Evolutionary conservation across 2,329 filamentous ascomycete species (phyloP).

Genomic region (Sporothrix sp.): DNA sequence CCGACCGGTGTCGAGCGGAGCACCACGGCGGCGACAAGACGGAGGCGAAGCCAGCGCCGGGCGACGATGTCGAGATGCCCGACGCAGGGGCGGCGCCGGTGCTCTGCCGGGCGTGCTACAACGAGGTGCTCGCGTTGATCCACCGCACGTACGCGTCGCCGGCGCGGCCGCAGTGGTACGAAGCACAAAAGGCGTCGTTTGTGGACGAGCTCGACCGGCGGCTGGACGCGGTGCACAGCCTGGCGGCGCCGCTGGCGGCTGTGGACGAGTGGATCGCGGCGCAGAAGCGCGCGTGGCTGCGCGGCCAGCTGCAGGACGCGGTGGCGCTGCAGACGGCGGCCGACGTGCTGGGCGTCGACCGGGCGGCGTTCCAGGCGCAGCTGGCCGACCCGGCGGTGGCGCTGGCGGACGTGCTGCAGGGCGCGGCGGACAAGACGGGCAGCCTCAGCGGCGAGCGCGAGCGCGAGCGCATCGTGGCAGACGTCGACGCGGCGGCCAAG

Average conservation of each 20-base stretch:
- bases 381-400: constrained; percentile 14
- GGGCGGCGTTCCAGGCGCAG: background rate
- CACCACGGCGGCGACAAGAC: background rate
- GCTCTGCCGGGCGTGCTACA: constrained; percentile 41
- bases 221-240: constrained; percentile 38
- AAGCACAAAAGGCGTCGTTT: constrained; percentile 35
- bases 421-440: background rate
- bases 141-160: constrained; percentile 30
- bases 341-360: constrained; percentile 14
- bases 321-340: constrained; percentile 18
- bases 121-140: constrained; percentile 37
- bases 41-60: background rate
- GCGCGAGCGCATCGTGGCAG: background rate
- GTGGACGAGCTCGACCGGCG: constrained; percentile 39
- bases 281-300: constrained; percentile 43
- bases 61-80: constrained; percentile 20
- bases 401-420: constrained; percentile 7
- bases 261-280: constrained; percentile 42
- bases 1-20: constrained; percentile 6
- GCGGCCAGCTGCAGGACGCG: constrained; percentile 19
- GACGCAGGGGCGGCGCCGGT: too few relatives aligned
- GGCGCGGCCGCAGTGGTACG: constrained; percentile 41
- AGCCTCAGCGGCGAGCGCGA: background rate
- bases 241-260: constrained; percentile 32
- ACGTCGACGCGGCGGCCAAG: constrained; percentile 13